Base-by-base conservation (phyloP, 148 eudicot genomes). In the Nepenthes mirabilis region DNA sequence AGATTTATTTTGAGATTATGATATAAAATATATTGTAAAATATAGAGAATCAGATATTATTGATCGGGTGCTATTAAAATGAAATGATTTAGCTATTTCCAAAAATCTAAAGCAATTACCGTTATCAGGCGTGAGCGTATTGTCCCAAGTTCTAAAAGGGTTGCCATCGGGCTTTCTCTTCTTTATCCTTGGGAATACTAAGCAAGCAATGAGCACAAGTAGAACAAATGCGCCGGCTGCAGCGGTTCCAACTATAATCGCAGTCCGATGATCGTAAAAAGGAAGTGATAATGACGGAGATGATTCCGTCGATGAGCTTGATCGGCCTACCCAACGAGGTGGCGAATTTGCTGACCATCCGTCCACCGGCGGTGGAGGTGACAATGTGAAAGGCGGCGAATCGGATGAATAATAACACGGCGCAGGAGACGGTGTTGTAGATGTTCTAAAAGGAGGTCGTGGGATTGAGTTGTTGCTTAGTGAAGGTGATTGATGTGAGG, bases 391-490 rank as follows among this genome's bases (percentile, higher is more conserved):
- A 10, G 10, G 14, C 12, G 10, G 52, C 12, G 52, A 49, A n/a
- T 49, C 14, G 13, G 52, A n/a, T 11, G 52, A 11, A 10, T 2
- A 11, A 11, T n/a, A 10, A 49, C 10, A 12, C 3, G 52, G 52
- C 12, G 52, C 3, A 2, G 6, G 52, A 2, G 52, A 49, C 11
- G 52, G 52, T 0, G 11, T 11, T 11, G 6, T 45, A 45, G 6
- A 5, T 5, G 6, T 1, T 45, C 48, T 11, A 5, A 11, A 45
- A 49, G 68, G 66, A 43, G 69, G 59, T 12, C 70, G 34, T 54
- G 75, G 52, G 34, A 74, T 54, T 71, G 76, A 32, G 69, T 11
- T 66, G 23, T 8, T 66, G 23, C 8, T 23, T 2, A 5, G 49
- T 33, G 59, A 51, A 2, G 7, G 54, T 34, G 10, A 58, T 45